Evolutionary conservation across 371 early-diverging fungal species (phyloP).

Genomic region (Apophysomyces trapeziformis): DNA sequence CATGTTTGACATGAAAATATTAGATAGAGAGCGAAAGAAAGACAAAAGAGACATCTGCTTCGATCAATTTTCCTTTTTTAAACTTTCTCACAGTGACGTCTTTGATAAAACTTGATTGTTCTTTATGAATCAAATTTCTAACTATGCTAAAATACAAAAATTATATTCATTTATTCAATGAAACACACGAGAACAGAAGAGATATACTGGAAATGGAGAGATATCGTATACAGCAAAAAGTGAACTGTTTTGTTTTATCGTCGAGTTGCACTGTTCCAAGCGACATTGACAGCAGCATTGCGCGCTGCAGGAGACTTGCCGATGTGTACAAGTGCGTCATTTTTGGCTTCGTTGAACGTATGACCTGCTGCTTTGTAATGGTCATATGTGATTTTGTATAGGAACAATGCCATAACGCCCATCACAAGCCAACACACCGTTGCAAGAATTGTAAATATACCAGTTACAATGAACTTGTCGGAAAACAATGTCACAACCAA

Average conservation of each 20-base stretch:
- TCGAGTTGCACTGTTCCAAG: slow-evolving; percentile 51
- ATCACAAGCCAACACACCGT: slow-evolving; percentile 71
- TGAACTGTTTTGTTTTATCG: slow-evolving; percentile 20
- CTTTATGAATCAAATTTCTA: too few relatives aligned
- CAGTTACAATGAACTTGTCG: slow-evolving; percentile 69
- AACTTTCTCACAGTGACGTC: not conserved
- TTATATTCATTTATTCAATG: not conserved
- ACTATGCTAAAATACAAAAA: not conserved
- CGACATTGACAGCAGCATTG: slow-evolving; percentile 56
- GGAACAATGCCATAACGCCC: slow-evolving; percentile 57
- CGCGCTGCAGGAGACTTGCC: slow-evolving; percentile 57
- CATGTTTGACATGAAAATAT: not conserved
- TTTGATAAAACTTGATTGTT: too few relatives aligned
- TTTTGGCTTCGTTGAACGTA: slow-evolving; percentile 82
- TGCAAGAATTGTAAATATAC: slow-evolving; percentile 71
- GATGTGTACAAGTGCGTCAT: slow-evolving; percentile 66
- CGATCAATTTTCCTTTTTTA: not conserved
- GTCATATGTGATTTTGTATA: slow-evolving; percentile 70
- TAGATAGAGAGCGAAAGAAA: not conserved
- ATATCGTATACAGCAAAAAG: slow-evolving; percentile 4
- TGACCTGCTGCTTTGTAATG: slow-evolving; percentile 84
- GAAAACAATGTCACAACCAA: slow-evolving; percentile 74
- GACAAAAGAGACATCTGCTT: not conserved
- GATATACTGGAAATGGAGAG: slow-evolving; percentile 1
- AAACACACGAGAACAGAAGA: not conserved